Conservation (phyloP, 495 filamentous ascomycete genomes). For the Trichoderma virens region DNA sequence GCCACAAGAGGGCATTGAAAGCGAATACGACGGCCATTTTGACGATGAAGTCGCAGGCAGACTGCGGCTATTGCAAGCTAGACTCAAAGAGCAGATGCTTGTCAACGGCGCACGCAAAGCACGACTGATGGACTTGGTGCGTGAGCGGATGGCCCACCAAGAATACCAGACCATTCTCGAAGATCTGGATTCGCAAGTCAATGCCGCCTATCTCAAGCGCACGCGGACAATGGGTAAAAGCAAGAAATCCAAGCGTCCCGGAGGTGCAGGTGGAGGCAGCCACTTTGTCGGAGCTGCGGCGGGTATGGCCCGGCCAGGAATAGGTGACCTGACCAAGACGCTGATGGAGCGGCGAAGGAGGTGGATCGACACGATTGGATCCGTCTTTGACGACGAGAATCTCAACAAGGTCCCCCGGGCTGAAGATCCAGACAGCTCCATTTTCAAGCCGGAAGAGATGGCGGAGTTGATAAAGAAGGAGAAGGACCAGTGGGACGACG, state of each 20-base stretch:
- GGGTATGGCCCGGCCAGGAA: slow-evolving; percentile 64
- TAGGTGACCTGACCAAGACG: slow-evolving; percentile 81
- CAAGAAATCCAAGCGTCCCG: slow-evolving; percentile 84
- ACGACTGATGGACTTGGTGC: slow-evolving; percentile 72
- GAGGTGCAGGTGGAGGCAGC: slow-evolving; percentile 47
- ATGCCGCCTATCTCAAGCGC: slow-evolving; percentile 90
- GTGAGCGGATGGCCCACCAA: slow-evolving; percentile 87
- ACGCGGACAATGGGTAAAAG: slow-evolving; percentile 89
- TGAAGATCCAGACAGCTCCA: slow-evolving; percentile 34
- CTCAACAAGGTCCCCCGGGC: slow-evolving; percentile 39
- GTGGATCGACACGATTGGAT: slow-evolving; percentile 82
- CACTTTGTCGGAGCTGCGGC: slow-evolving; percentile 38
- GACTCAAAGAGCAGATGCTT: slow-evolving; percentile 72
- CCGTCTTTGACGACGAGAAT: slow-evolving; percentile 70
- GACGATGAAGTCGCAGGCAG: slow-evolving; percentile 94
- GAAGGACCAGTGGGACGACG: slow-evolving; percentile 69
- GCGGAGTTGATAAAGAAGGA: slow-evolving; percentile 54
- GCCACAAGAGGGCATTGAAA: slow-evolving; percentile 47
- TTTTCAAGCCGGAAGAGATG: slow-evolving; percentile 56
- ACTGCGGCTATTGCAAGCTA: slow-evolving; percentile 71
- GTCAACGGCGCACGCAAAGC: slow-evolving; percentile 85
- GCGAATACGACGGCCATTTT: slow-evolving; percentile 78
- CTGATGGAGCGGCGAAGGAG: slow-evolving; percentile 81
- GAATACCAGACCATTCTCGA: slow-evolving; percentile 96
- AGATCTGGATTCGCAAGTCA: slow-evolving; percentile 91